Evolutionary conservation across 306 rosid genomes (phyloP), one percentile per base, ranked within the genome.

Genomic region (Cicer judaicum): DNA sequence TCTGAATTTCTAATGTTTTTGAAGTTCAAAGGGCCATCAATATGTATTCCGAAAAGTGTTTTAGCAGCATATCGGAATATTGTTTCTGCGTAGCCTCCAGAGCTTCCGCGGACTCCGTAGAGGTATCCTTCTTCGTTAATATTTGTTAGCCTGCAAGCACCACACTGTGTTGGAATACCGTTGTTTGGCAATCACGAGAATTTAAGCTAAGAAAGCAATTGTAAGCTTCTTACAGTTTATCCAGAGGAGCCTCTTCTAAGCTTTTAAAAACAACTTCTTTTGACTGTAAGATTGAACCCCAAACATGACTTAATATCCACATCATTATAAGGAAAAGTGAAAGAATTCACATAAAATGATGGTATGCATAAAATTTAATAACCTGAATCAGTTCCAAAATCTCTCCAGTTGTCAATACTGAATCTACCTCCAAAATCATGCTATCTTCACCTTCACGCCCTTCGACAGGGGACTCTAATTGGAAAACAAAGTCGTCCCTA

Each of bases 11-110:
- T 79, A 40, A 90, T 85, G 56, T 79, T 85, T 81, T 65, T 94
- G 65, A 91, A 91, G 71, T 81, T 89, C 77, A 91, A 80, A 72
- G 97, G 93, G 70, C 87, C 97, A 75, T 85, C 86, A 42, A 88
- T 81, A 66, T 85, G 88, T 82, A 79, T 90, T 75, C 93, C 97
- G 79, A 89, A 91, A 24, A 94, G 84, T 64, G 77, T 57, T 86
- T 90, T 88, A 10, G 95, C 94, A 63, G 93, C 96, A 81, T 87
- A 78, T 72, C 87, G 84, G 69, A 91, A 94, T 52, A 94, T 79
- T 55, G 93, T 90, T 90, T 90, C 95, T 3, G 92, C 97, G 84
- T 94, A 94, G 74, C 97, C 97, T 53, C 98, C 96, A 61, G 95
- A 91, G 86, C 96, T 86, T 83, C 98, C 98, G 16, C 7, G 67